Evolutionary conservation across 2,329 filamentous ascomycete species (phyloP).

Genomic region (Trichoderma atrobrunneum): DNA sequence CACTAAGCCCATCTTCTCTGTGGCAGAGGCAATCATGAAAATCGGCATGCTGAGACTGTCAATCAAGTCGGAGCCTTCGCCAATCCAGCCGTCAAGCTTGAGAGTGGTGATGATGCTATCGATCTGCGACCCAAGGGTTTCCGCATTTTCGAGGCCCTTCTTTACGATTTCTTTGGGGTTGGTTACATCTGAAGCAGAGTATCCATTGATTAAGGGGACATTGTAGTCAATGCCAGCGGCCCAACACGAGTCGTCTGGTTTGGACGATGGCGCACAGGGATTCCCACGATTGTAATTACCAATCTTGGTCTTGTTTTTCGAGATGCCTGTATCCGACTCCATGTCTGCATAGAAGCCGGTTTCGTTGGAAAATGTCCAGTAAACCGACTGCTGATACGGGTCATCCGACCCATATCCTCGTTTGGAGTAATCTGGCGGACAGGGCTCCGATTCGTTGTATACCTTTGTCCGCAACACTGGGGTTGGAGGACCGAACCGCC

Average conservation of each 20-base stretch:
- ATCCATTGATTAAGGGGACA: not conserved
- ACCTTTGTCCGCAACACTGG: not conserved
- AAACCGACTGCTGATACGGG: not conserved
- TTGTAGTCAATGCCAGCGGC: not conserved
- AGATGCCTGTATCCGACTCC: not conserved
- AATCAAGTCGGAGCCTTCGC: not conserved
- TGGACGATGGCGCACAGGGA: not conserved
- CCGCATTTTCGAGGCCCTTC: not conserved
- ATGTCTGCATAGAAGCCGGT: not conserved
- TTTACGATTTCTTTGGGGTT: not conserved
- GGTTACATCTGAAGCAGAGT: not conserved
- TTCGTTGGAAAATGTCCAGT: not conserved
- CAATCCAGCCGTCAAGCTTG: not conserved
- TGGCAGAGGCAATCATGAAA: not conserved
- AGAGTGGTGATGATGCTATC: not conserved
- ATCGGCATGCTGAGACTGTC: conserved; percentile 4
- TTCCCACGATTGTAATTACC: not conserved
- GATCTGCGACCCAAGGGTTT: not conserved
- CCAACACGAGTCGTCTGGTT: not conserved
- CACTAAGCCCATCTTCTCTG: not conserved
- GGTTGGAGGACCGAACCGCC: not conserved
- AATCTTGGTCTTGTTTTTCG: not conserved
- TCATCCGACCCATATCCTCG: not conserved
- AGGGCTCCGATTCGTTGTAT: not conserved
- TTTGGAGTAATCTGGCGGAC: conserved; percentile 6